Base-by-base conservation (phyloP, 306 rosid species). In the Delonix regia region DNA sequence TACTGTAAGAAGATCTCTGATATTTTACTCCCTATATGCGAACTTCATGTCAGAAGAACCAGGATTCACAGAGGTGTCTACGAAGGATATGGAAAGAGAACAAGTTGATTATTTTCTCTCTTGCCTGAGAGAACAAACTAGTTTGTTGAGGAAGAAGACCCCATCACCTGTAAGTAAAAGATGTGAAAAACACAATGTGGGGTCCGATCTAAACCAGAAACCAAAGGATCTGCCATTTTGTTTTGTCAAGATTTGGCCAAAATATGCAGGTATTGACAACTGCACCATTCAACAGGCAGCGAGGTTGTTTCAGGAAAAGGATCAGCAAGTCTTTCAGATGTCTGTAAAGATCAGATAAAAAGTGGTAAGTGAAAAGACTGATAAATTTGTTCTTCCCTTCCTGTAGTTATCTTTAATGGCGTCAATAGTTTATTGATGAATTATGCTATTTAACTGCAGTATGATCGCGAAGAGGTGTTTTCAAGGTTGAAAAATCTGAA, bases 331-430 rank as follows among this genome's bases (percentile, higher is more conserved):
- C 19, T 2, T 30, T 56, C 55, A 30, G 15, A 45, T 80, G 28
- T 67, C 76, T 74, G 56, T 67, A 34, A 56, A 41, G 44, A 69
- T 74, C 10, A 74, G 28, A 67, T 55, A 74, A 22, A 67, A 67
- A 66, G 55, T 13, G 76, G 80, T 66, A 56, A 56, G 63, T 56
- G 11, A 2, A 22, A 55, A 25, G 1, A 22, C 22, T 56, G n/a
- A 11, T 2, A 6, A 10, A 22, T 22, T 56, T 55, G 30, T 9
- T 55, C 6, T 8, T n/a, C n/a, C n/a, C n/a, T n/a, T n/a, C n/a
- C n/a, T n/a, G n/a, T n/a, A n/a, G n/a, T n/a, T n/a, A n/a, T n/a
- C n/a, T 25, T 53, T 38, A 38, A 39, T 41, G 72, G 4, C 41
- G 8, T 45, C 15, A 7, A 22, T 1, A 44, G 57, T 44, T 69